A percentile compares a stretch with the other conserved stretches of the same genome.
These are phyloP conservation scores for Coniella vitis DNA, from an alignment of 2,329 filamentous ascomycete species.

Conservation along the genomic window DNA sequence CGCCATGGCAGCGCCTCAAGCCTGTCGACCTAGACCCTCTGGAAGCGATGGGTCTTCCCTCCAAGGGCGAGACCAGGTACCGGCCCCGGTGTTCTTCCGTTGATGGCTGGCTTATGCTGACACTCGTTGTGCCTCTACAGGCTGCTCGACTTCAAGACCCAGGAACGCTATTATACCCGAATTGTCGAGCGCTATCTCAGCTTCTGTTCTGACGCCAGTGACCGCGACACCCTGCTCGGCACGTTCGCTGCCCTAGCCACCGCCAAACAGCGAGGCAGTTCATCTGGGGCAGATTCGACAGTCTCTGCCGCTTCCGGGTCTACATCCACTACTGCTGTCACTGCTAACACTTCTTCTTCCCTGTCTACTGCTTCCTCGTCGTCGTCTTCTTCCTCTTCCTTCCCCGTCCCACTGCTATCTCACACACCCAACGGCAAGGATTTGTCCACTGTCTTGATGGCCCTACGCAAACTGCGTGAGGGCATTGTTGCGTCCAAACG, in stretches of 20 bases:
- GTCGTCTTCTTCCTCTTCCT: background rate
- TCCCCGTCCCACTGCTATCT: constrained; percentile 9
- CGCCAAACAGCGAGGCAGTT: constrained; percentile 15
- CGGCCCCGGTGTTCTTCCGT: constrained; percentile 5
- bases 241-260: constrained; percentile 63
- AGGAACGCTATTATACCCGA: constrained; percentile 79
- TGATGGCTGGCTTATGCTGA: background rate
- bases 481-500: constrained; percentile 75
- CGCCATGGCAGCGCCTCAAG: constrained; percentile 65
- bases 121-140: constrained; percentile 35
- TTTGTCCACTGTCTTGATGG: constrained; percentile 68
- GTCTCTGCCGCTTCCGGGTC: constrained; percentile 4
- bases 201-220: constrained; percentile 71
- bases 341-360: constrained; percentile 5
- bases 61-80: constrained; percentile 84
- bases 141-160: constrained; percentile 66
- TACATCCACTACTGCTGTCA: background rate
- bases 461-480: constrained; percentile 87
- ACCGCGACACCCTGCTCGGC: constrained; percentile 64
- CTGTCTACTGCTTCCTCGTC: too few species aligned
- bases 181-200: constrained; percentile 85
- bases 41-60: constrained; percentile 76
- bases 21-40: constrained; percentile 69
- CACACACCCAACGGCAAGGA: constrained; percentile 45
- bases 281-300: constrained; percentile 17